Percentiles rank a stretch among this genome's conserved stretches.
Evolutionary conservation across 106 monocot genomes (phyloP).

Genomic region (Apostasia shenzhenica): DNA sequence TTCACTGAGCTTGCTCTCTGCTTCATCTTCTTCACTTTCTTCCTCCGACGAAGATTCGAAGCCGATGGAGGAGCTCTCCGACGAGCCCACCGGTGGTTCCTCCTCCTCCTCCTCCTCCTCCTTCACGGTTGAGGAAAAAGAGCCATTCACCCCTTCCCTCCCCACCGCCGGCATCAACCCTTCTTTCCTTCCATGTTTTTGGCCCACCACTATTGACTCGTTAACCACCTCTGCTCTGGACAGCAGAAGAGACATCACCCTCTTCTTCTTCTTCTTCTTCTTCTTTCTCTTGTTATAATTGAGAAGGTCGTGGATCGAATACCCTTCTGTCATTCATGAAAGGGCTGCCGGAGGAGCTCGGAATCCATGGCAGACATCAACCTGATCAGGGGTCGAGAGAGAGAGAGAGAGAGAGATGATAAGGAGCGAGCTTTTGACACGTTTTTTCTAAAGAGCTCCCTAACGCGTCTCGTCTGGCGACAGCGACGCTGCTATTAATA

Average conservation of each 20-base stretch:
- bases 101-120: conserved; percentile 4
- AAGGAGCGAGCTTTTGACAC: conserved; percentile 2
- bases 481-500: neutral
- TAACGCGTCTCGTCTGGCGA: conserved; percentile 7
- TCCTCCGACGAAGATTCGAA: conserved; percentile 8
- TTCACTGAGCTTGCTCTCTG: conserved; percentile 14
- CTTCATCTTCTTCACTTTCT: conserved; percentile 32
- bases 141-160: neutral
- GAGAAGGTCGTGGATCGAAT: neutral
- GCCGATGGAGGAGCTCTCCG: conserved; percentile 20
- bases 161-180: neutral
- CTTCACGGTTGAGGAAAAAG: neutral
- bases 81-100: conserved; percentile 1
- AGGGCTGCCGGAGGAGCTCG: neutral
- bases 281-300: neutral
- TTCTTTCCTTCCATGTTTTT: neutral
- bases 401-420: conserved; percentile 6
- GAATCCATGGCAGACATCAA: neutral
- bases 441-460: neutral
- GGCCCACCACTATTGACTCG: neutral
- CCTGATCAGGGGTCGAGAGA: neutral
- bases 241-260: conserved; percentile 1
- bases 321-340: neutral
- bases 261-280: neutral
- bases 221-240: neutral